Base-by-base conservation (phyloP, 768 basidiomycete genomes). In the Steccherinum ochraceum region DNA sequence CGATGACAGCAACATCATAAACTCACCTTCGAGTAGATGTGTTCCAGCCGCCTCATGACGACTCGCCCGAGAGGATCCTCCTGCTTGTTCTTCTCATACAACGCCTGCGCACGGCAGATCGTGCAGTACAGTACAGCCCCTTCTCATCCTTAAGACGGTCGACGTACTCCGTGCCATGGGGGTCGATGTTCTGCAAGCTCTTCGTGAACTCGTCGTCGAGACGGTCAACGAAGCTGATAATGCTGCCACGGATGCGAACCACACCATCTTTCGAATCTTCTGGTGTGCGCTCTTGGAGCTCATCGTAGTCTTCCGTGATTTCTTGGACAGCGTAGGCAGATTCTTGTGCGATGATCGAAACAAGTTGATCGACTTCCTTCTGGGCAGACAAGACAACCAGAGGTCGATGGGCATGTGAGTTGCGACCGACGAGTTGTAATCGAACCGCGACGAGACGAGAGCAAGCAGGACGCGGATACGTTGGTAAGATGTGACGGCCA, bases 111-210 rank as follows among this genome's bases (percentile, higher is more conserved):
- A 46, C 89, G 87, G 67, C 90, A 92, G 57, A 99, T 91, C 25
- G 92, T 93, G 64, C 83, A 80, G 67, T 98, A 99, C 83, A 80
- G 67, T 98, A 99, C 20, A 99, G 78, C 13, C 85, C 84, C 62
- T 93, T 91, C 72, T 98, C 97, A 64, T 98, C 93, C 69, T 93
- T 93, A 51, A 99, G 73, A 45, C 96, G 81, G 64, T 97, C 96
- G 41, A 99, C 88, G 64, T 99, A 99, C 67, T 99, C 96, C n/a
- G 89, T 92, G 2, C 96, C 93, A 64, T 99, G 96, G 5, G 96
- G 95, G 61, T 99, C 96, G 56, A 96, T 93, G 63, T 97, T 93
- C 79, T 98, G 96, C 26, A 99, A 70, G 61, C 91, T 93, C 63
- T 89, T 89, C 41, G 93, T 97, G 67, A 99, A 99, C 70, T 99